Evolutionary conservation across 176 grass and related monocot genomes (phyloP).

Genomic region (Paspalum notatum): DNA sequence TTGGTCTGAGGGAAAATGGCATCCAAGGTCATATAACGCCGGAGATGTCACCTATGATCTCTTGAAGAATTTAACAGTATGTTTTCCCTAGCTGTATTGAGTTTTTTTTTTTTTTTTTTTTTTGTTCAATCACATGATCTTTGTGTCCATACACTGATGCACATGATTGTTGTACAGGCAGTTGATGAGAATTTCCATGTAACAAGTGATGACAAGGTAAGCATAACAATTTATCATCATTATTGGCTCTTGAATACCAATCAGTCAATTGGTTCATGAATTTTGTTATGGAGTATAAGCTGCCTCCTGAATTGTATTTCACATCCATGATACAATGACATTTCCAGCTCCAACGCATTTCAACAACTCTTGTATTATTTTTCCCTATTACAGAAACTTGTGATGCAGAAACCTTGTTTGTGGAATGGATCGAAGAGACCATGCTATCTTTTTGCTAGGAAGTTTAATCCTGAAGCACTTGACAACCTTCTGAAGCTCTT

Average conservation of each 20-base stretch:
- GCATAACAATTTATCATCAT: not conserved
- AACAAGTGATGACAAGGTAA: slow-evolving; percentile 89
- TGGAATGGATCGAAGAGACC: slow-evolving; percentile 97
- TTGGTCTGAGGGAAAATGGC: slow-evolving; percentile 99
- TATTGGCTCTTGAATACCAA: not conserved
- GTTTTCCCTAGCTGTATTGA: slow-evolving; percentile 25
- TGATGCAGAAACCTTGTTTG: slow-evolving; percentile 68
- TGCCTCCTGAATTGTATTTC: not conserved
- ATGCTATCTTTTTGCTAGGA: slow-evolving; percentile 95
- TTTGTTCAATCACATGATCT: not conserved
- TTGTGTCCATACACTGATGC: slow-evolving; percentile 24
- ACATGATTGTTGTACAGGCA: slow-evolving; percentile 51
- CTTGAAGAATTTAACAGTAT: slow-evolving; percentile 90
- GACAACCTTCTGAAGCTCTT: slow-evolving; percentile 83
- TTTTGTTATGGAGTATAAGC: too few species aligned
- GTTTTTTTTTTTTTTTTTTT: too few species aligned
- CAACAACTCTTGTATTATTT: slow-evolving; percentile 4
- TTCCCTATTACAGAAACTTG: slow-evolving; percentile 60
- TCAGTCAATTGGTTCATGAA: slow-evolving; percentile 19
- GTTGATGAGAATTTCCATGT: slow-evolving; percentile 80
- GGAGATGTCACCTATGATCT: slow-evolving; percentile 85
- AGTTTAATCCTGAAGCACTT: slow-evolving; percentile 82
- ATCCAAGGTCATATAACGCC: slow-evolving; percentile 83
- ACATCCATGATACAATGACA: not conserved
- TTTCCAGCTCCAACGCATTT: too few species aligned